Conservation (phyloP, 2,329 filamentous ascomycete species). For the Fusarium ramigenum region DNA sequence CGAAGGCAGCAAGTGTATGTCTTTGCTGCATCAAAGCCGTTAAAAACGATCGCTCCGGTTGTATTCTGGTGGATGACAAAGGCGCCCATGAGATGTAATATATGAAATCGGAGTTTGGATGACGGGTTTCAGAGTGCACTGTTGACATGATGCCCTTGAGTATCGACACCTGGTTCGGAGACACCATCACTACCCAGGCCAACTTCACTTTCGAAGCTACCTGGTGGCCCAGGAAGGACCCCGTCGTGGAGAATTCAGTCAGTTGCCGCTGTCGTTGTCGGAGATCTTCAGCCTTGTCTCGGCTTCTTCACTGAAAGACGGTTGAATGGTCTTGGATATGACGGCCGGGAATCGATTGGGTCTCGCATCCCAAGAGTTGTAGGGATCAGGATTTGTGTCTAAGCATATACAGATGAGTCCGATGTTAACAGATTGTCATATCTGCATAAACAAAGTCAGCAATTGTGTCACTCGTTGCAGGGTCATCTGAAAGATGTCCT, state of each 20-base stretch:
- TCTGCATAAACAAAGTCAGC: too few species aligned
- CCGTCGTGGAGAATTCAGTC: neutral
- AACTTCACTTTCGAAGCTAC: neutral
- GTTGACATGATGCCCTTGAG: fast-evolving
- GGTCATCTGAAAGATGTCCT: fast-evolving
- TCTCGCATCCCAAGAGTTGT: fast-evolving
- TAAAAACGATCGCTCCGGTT: fast-evolving
- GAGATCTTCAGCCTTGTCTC: fast-evolving
- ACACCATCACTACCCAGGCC: neutral
- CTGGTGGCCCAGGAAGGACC: fast-evolving
- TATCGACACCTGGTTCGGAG: fast-evolving
- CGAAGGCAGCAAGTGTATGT: fast-evolving
- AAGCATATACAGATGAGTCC: neutral
- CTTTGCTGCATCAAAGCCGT: neutral
- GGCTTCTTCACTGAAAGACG: neutral
- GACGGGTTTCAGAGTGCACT: fast-evolving
- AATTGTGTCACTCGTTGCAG: fast-evolving
- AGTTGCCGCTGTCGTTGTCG: fast-evolving
- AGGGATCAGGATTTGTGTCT: too few species aligned
- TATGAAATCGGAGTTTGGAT: neutral
- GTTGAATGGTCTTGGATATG: neutral
- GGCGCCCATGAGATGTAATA: fast-evolving
- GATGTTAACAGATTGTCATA: fast-evolving
- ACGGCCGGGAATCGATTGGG: fast-evolving
- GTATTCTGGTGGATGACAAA: fast-evolving